Percentiles rank a stretch among this genome's conserved stretches.
Evolutionary conservation across 164 flowering plant genomes (phyloP).

Genomic region (Hamamelis virginiana): DNA sequence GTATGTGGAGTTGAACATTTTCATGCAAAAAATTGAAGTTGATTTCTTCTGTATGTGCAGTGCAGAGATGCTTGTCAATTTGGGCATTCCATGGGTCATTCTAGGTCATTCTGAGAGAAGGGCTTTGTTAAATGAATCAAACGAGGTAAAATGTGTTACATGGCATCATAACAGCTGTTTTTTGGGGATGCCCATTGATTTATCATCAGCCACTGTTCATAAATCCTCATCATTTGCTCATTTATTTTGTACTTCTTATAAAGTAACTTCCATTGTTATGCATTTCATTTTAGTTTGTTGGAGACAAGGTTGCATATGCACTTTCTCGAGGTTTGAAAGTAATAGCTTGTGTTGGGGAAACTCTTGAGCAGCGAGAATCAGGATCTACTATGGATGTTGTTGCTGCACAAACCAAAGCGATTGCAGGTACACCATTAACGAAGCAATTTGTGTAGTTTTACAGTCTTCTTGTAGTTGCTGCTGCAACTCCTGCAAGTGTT

Average conservation of each 20-base stretch:
- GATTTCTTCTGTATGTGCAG: conserved; percentile 24
- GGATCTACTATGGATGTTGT: conserved; percentile 63
- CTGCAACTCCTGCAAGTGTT: too few relatives aligned
- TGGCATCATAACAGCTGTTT: not conserved
- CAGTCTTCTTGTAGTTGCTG: not conserved
- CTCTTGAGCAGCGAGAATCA: conserved; percentile 67
- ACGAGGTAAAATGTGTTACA: conserved; percentile 38
- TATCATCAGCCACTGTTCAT: too few relatives aligned
- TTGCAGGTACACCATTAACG: conserved; percentile 40
- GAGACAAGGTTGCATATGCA: conserved; percentile 68
- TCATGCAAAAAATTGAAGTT: conserved; percentile 2
- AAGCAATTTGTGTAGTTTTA: not conserved
- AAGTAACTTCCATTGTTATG: not conserved
- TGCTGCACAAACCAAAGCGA: conserved; percentile 72
- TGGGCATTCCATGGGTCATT: conserved; percentile 68
- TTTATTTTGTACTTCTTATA: not conserved
- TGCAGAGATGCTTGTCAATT: conserved; percentile 67
- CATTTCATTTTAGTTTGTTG: conserved; percentile 45
- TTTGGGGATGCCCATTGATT: not conserved
- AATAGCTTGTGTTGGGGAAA: conserved; percentile 74
- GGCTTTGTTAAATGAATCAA: conserved; percentile 46
- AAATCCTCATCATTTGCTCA: not conserved
- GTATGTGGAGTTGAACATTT: not conserved
- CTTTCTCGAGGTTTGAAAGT: conserved; percentile 66
- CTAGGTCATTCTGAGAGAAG: conserved; percentile 75